phyloP scores from a whole-genome alignment of 352 stramenopile species.

The Poterioochromonas sp. region DNA sequence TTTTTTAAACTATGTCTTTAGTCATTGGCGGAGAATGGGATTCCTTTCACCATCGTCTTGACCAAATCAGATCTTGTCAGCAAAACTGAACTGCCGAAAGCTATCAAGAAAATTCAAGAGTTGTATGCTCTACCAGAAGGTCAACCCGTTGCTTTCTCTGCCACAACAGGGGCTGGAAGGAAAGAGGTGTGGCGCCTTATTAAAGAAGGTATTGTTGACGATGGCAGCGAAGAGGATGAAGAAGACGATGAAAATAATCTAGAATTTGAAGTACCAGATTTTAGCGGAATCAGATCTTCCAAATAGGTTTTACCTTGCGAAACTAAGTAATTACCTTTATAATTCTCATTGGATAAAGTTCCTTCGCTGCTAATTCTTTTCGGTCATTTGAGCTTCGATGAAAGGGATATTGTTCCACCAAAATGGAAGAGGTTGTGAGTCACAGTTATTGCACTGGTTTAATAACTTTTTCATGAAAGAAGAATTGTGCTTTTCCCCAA shows the following conservation, averaged over 20 bases:
- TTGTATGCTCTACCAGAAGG: constrained; percentile 40
- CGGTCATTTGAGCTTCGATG: too few species aligned
- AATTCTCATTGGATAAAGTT: too few species aligned
- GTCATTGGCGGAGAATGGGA: constrained; percentile 28
- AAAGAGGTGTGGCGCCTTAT: constrained; percentile 44
- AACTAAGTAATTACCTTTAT: too few species aligned
- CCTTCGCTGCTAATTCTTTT: too few species aligned
- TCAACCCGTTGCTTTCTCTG: constrained; percentile 42
- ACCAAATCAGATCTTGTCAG: constrained; percentile 47
- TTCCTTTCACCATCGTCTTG: constrained; percentile 25
- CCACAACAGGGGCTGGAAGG: constrained; percentile 41
- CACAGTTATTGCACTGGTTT: background rate
- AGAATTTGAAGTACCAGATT: too few species aligned
- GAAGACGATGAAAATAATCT: constrained; percentile 21
- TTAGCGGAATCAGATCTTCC: too few species aligned
- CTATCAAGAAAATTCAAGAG: constrained; percentile 38
- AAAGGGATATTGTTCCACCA: too few species aligned
- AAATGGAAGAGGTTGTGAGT: too few species aligned
- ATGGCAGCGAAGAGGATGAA: constrained; percentile 4
- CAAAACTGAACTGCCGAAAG: constrained; percentile 35
- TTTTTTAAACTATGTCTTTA: background rate
- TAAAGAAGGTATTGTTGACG: background rate
- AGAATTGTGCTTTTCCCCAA: constrained; percentile 19
- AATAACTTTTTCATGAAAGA: constrained; percentile 9
- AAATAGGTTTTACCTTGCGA: too few species aligned